Percentiles rank a stretch among this genome's conserved stretches.
Conservation (phyloP, 305 asterid genomes). For the Rubia balearica region DNA sequence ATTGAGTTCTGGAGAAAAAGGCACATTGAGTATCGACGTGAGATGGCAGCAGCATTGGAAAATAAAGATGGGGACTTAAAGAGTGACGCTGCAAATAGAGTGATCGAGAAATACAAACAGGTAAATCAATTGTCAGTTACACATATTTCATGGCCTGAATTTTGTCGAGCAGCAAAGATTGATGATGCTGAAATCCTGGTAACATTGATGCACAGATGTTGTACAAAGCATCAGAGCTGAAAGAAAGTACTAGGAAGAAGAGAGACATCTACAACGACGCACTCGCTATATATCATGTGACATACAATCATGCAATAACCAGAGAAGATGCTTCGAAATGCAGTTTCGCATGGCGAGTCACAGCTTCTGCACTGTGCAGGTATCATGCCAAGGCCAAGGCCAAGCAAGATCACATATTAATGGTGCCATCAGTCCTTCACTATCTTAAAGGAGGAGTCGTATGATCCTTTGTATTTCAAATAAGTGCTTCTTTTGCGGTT, state of each 20-base stretch:
- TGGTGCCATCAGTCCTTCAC: slow-evolving; percentile 22
- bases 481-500: neutral
- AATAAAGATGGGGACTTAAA: slow-evolving; percentile 18
- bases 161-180: no score
- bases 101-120: slow-evolving; percentile 56
- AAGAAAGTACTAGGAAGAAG: slow-evolving; percentile 33
- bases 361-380: slow-evolving; percentile 33
- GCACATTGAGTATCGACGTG: slow-evolving; percentile 37
- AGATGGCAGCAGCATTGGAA: slow-evolving; percentile 39
- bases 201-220: slow-evolving; percentile 39
- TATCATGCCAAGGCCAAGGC: slow-evolving; percentile 11
- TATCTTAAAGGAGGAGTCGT: neutral
- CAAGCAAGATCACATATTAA: slow-evolving; percentile 10
- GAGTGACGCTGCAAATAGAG: slow-evolving; percentile 38
- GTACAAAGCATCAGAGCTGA: slow-evolving; percentile 52
- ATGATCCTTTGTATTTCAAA: neutral
- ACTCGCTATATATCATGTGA: slow-evolving; percentile 50
- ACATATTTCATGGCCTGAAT: neutral
- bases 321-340: slow-evolving; percentile 27
- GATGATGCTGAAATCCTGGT: neutral
- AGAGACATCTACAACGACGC: slow-evolving; percentile 48
- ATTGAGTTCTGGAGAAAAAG: slow-evolving; percentile 32
- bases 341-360: slow-evolving; percentile 64
- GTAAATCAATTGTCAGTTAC: slow-evolving; percentile 22
- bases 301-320: slow-evolving; percentile 37